phyloP scores from a whole-genome alignment of 768 basidiomycete genomes.

The Lactarius sp. region DNA sequence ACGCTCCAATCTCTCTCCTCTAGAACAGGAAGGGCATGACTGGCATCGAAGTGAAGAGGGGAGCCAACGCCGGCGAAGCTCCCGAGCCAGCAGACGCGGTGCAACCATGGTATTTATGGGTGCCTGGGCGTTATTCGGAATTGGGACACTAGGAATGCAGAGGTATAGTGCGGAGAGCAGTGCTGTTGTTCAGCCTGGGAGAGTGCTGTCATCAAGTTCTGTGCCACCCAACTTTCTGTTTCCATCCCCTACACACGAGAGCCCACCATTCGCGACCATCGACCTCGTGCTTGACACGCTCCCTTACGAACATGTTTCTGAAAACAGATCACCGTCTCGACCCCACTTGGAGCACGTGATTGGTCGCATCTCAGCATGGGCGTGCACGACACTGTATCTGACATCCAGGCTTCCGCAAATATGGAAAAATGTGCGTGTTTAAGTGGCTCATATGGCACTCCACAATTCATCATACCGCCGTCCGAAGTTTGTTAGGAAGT shows the following conservation, averaged over 20 bases:
- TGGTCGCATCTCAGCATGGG: conserved; percentile 91
- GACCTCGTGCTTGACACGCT: conserved; percentile 15
- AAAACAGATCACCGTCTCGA: conserved; percentile 25
- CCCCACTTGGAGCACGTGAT: conserved; percentile 54
- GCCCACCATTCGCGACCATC: conserved; percentile 1
- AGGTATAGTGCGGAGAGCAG: conserved; percentile 30
- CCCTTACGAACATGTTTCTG: background rate
- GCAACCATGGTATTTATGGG: conserved; percentile 81
- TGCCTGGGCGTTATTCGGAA: conserved; percentile 66
- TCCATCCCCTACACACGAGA: conserved; percentile 1
- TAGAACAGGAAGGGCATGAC: conserved; percentile 10
- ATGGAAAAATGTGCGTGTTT: conserved; percentile 88
- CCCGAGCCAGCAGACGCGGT: conserved; percentile 63
- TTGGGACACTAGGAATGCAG: conserved; percentile 46
- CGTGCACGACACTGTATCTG: conserved; percentile 88
- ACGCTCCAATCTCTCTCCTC: conserved; percentile 34
- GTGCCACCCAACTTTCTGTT: background rate
- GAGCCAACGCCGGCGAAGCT: conserved; percentile 34
- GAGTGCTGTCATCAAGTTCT: conserved; percentile 38
- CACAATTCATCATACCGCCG: conserved; percentile 5
- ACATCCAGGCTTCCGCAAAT: conserved; percentile 95
- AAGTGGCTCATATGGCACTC: background rate
- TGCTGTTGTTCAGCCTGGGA: conserved; percentile 39
- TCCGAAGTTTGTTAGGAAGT: conserved; percentile 76
- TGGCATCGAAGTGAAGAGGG: conserved; percentile 13